Conservation (phyloP, 2,329 filamentous ascomycete species). For the Tolypocladium pustulatum region DNA sequence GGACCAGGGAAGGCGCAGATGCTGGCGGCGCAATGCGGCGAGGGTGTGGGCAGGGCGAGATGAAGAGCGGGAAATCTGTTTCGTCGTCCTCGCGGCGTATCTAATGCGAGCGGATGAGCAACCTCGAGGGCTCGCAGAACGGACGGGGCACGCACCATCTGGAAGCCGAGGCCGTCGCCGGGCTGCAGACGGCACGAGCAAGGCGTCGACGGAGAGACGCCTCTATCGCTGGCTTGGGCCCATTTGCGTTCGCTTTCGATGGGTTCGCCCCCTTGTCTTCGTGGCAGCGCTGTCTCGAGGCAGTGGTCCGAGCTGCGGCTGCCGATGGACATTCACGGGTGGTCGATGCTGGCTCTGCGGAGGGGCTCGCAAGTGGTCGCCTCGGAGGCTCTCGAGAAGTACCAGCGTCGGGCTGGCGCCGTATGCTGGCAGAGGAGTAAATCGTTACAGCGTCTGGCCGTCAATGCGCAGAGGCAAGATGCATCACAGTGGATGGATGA, state of each 20-base stretch:
- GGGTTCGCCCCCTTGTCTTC: neutral
- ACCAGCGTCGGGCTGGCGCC: neutral
- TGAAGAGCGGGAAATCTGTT: neutral
- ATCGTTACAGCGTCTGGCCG: neutral
- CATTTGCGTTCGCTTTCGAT: neutral
- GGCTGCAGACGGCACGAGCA: neutral
- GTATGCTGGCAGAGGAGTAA: neutral
- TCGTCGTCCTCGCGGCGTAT: neutral
- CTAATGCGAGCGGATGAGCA: neutral
- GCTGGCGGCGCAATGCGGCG: neutral
- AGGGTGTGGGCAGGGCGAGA: neutral
- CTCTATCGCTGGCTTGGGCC: neutral
- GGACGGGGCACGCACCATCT: neutral
- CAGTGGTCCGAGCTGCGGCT: neutral
- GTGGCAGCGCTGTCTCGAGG: neutral
- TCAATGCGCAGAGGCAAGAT: neutral
- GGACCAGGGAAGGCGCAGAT: neutral
- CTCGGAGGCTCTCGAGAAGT: neutral
- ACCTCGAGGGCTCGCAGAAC: neutral
- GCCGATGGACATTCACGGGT: neutral
- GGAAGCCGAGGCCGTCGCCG: constrained; percentile 4
- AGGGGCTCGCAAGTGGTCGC: neutral
- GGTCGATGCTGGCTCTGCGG: neutral
- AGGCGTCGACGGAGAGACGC: neutral
- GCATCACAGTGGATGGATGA: neutral